These are phyloP conservation scores for Candida mattraensis DNA, from an alignment of 805 yeast species.

Conservation along the genomic window DNA sequence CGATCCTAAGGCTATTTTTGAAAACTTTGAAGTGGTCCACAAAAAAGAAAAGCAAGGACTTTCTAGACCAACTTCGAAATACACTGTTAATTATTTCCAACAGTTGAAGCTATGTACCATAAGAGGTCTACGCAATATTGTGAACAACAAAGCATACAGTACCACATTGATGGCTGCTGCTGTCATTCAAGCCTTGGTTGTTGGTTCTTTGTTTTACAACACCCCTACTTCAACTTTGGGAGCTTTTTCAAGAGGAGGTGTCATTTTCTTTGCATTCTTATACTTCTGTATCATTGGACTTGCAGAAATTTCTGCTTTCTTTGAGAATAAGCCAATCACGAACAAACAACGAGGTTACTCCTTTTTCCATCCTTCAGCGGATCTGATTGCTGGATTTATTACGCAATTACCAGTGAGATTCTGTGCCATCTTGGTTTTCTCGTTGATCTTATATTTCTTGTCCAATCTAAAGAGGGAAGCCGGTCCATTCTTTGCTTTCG, in stretches of 20 bases:
- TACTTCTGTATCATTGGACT: constrained; percentile 60
- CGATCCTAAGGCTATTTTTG: constrained; percentile 35
- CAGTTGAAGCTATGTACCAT: constrained; percentile 52
- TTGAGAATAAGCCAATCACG: constrained; percentile 60
- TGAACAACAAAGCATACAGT: constrained; percentile 58
- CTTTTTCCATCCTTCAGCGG: constrained; percentile 64
- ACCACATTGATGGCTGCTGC: constrained; percentile 50
- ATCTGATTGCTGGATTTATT: constrained; percentile 55
- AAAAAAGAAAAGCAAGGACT: constrained; percentile 37
- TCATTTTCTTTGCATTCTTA: constrained; percentile 58
- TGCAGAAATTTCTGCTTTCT: constrained; percentile 60
- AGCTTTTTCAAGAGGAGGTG: constrained; percentile 63
- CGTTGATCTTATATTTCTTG: constrained; percentile 51
- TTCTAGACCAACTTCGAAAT: constrained; percentile 40
- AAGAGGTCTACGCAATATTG: constrained; percentile 54
- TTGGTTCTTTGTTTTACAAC: constrained; percentile 60
- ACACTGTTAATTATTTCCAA: constrained; percentile 42
- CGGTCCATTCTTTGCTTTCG: constrained; percentile 53
- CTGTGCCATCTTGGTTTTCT: constrained; percentile 47
- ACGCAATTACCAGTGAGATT: constrained; percentile 59
- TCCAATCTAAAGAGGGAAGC: constrained; percentile 50
- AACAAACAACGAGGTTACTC: constrained; percentile 65
- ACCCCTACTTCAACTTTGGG: constrained; percentile 50
- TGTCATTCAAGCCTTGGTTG: constrained; percentile 54
- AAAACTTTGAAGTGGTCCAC: constrained; percentile 32